Conservation (phyloP, 106 monocot genomes). For the Phalaenopsis aphrodite region DNA sequence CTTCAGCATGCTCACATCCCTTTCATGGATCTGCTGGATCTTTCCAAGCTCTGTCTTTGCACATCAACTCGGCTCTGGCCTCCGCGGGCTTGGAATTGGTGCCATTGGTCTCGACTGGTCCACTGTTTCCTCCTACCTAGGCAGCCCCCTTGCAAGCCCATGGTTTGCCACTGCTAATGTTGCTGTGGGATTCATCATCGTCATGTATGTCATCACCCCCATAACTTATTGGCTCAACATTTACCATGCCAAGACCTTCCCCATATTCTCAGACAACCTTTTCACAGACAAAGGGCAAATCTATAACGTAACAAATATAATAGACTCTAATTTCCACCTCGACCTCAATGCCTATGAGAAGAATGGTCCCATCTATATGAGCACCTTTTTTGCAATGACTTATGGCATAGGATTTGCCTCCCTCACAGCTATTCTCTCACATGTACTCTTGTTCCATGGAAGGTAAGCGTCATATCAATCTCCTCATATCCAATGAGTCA, state of each 20-base stretch:
- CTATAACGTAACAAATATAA: constrained; percentile 65
- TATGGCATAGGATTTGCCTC: constrained; percentile 86
- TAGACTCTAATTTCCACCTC: constrained; percentile 52
- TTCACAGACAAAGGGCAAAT: constrained; percentile 40
- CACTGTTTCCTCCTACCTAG: constrained; percentile 65
- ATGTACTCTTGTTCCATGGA: constrained; percentile 83
- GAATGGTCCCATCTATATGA: constrained; percentile 60
- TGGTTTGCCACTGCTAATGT: constrained; percentile 87
- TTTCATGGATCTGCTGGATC: constrained; percentile 83
- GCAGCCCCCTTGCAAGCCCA: constrained; percentile 84
- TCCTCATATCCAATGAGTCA: neutral
- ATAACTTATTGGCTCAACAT: constrained; percentile 63
- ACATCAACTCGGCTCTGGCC: constrained; percentile 79
- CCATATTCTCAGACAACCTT: constrained; percentile 72
- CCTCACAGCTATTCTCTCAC: constrained; percentile 56
- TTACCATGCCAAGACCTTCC: constrained; percentile 71
- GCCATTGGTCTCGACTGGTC: constrained; percentile 87
- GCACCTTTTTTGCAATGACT: constrained; percentile 68
- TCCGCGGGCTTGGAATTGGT: constrained; percentile 64
- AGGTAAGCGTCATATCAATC: constrained; percentile 27
- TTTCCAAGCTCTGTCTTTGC: constrained; percentile 67
- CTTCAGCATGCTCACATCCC: constrained; percentile 76
- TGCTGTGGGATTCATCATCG: constrained; percentile 50
- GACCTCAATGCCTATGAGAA: constrained; percentile 65
- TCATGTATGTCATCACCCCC: constrained; percentile 75